Evolutionary conservation across 306 rosid species (phyloP).

Genomic region (Boehmeria nivea): DNA sequence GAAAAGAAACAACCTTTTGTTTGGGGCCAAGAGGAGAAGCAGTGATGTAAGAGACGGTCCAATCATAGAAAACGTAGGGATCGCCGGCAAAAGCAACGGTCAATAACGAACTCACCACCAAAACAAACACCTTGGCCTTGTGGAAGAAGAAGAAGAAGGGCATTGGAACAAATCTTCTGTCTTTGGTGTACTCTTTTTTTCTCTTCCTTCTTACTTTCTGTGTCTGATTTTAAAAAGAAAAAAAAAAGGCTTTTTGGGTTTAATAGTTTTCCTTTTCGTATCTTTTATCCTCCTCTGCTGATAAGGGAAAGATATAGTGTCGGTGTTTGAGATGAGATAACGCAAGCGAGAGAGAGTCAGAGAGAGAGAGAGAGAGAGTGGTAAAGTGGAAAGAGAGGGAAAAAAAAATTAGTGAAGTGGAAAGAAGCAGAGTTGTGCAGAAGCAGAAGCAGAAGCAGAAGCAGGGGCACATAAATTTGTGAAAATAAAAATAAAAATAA

Average conservation of each 20-base stretch:
- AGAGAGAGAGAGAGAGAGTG: not conserved
- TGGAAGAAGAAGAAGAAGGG: constrained; percentile 19
- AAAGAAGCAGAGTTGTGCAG: not conserved
- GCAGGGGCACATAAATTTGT: too few species aligned
- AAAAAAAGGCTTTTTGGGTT: too few species aligned
- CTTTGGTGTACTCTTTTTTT: too few species aligned
- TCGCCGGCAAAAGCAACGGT: constrained; percentile 57
- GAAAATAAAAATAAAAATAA: too few species aligned
- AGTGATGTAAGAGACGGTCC: constrained; percentile 69
- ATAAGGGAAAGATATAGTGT: too few species aligned
- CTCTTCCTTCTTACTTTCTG: too few species aligned
- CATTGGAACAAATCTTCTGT: too few species aligned
- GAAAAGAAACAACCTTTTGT: constrained; percentile 49
- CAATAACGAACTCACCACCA: constrained; percentile 34
- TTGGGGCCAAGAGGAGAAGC: constrained; percentile 68
- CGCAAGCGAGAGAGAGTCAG: constrained; percentile 16
- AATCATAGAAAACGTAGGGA: constrained; percentile 66
- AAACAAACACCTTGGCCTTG: constrained; percentile 32
- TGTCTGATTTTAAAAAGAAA: too few species aligned
- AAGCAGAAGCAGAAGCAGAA: not conserved
- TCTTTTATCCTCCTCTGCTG: not conserved
- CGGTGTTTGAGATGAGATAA: too few species aligned
- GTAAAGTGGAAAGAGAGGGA: too few species aligned
- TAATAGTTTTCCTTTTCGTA: too few species aligned
- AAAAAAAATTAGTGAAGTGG: not conserved